These are phyloP conservation scores for Agaricus blazei DNA, from an alignment of 768 basidiomycete genomes.

Conservation along the genomic window DNA sequence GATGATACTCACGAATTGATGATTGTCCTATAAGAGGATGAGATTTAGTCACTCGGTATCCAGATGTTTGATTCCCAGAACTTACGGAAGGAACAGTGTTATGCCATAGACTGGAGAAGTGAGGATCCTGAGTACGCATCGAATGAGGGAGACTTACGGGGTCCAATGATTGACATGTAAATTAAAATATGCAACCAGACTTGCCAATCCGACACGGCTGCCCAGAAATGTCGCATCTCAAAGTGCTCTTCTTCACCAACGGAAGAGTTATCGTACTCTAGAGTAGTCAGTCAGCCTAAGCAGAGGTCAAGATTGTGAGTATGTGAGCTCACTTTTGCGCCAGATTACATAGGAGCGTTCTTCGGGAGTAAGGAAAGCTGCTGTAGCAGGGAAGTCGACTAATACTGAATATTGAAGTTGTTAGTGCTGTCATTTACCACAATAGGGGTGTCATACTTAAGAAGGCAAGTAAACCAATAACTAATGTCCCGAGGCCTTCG, in stretches of 20 bases:
- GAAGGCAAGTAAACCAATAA: constrained; percentile 48
- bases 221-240: constrained; percentile 44
- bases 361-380: constrained; percentile 55
- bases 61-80: neutral
- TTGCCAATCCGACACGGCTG: constrained; percentile 63
- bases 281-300: neutral
- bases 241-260: constrained; percentile 61
- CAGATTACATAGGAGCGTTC: constrained; percentile 50
- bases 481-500: constrained; percentile 59
- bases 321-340: constrained; percentile 42
- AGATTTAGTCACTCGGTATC: neutral
- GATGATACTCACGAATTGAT: constrained; percentile 38
- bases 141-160: constrained; percentile 39
- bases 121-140: neutral
- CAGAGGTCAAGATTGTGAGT: neutral
- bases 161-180: constrained; percentile 53
- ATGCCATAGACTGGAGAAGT: constrained; percentile 54
- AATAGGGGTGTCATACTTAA: constrained; percentile 29
- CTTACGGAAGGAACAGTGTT: constrained; percentile 66
- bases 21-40: constrained; percentile 40
- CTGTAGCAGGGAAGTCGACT: constrained; percentile 57
- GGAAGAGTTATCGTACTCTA: constrained; percentile 52
- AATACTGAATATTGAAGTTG: constrained; percentile 32
- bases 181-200: constrained; percentile 47
- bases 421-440: neutral